A percentile compares a stretch with the other conserved stretches of the same genome.
Conservation (phyloP, 306 rosid species). For the Crataegus laevigata region DNA sequence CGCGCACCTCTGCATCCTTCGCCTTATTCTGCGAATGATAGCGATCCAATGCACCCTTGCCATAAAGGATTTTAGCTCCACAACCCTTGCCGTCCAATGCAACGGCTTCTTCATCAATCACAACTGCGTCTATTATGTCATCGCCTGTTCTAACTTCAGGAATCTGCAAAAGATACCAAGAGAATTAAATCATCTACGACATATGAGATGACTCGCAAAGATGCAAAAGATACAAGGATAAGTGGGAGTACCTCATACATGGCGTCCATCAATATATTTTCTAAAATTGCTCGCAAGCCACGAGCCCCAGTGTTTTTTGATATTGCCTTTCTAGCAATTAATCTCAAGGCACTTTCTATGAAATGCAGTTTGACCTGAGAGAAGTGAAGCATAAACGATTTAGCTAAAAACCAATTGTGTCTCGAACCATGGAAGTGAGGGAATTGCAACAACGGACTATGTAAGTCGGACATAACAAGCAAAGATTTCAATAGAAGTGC, state of each 20-base stretch:
- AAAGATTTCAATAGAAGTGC: not conserved
- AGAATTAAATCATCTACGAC: not conserved
- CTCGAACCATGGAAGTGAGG: conserved; percentile 4
- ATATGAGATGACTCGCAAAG: not conserved
- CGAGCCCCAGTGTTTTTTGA: conserved; percentile 89
- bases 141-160: conserved; percentile 74
- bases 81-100: conserved; percentile 33
- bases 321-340: conserved; percentile 74
- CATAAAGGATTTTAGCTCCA: conserved; percentile 84
- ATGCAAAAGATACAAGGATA: not conserved
- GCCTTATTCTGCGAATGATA: conserved; percentile 47
- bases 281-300: conserved; percentile 75
- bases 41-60: conserved; percentile 62
- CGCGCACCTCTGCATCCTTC: conserved; percentile 40
- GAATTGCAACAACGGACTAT: not conserved
- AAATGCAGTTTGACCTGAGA: conserved; percentile 81
- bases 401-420: conserved; percentile 14
- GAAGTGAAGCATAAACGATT: conserved; percentile 9
- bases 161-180: conserved; percentile 46
- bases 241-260: conserved; percentile 76
- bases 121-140: conserved; percentile 65
- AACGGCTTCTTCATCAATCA: conserved; percentile 80
- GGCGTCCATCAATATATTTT: conserved; percentile 80
- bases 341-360: conserved; percentile 53
- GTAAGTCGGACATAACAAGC: not conserved